Percentiles rank a stretch among this genome's conserved stretches.
These are phyloP conservation scores for Eucalyptus pauciflora DNA, from an alignment of 345 rosid species.

Conservation along the genomic window DNA sequence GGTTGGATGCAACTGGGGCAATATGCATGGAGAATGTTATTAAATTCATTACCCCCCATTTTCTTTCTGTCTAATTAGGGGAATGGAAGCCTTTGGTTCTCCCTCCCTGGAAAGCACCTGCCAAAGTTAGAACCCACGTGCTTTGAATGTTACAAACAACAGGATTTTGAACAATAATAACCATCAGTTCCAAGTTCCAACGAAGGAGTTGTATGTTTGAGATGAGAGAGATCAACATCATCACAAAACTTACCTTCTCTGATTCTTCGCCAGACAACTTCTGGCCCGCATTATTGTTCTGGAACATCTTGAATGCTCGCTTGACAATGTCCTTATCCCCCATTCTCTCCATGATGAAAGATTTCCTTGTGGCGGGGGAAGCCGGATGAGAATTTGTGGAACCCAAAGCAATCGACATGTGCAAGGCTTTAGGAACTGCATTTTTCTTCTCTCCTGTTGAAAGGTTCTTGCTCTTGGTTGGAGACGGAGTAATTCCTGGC, in stretches of 20 bases:
- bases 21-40: background rate
- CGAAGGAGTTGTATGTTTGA: conserved; percentile 22
- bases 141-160: background rate
- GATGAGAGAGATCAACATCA: conserved; percentile 7
- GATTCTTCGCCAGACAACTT: conserved; percentile 12
- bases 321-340: conserved; percentile 92
- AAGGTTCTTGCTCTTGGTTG: conserved; percentile 18
- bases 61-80: conserved; percentile 34
- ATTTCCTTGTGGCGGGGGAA: conserved; percentile 32
- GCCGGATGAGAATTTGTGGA: conserved; percentile 31
- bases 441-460: conserved; percentile 27
- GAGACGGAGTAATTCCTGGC: conserved; percentile 17
- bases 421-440: conserved; percentile 68
- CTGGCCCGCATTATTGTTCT: conserved; percentile 32
- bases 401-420: conserved; percentile 45
- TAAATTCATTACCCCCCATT: conserved; percentile 49
- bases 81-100: conserved; percentile 22
- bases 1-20: background rate
- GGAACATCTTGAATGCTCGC: conserved; percentile 85
- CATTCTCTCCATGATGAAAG: conserved; percentile 87
- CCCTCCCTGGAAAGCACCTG: conserved; percentile 32
- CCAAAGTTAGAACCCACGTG: background rate
- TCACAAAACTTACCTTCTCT: background rate
- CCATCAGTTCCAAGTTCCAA: background rate
- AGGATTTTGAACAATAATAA: background rate